phyloP scores from a whole-genome alignment of 345 rosid species.

The Physaria fendleri region DNA sequence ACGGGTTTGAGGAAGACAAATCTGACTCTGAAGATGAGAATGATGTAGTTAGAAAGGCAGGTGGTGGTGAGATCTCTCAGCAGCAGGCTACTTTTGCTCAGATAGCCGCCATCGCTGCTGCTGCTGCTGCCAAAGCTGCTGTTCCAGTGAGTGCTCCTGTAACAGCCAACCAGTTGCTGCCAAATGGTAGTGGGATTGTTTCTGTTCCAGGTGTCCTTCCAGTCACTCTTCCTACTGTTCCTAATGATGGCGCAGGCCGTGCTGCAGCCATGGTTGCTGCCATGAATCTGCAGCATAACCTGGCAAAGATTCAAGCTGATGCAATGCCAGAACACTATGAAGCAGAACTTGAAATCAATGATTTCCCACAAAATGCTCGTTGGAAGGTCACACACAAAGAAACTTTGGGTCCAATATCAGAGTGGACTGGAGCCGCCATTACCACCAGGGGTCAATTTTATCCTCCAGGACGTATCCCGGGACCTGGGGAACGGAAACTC shows the following conservation, averaged over 20 bases:
- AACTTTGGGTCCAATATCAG: conserved; percentile 93
- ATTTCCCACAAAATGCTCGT: conserved; percentile 95
- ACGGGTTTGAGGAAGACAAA: conserved; percentile 95
- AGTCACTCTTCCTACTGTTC: conserved; percentile 36
- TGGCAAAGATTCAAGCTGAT: conserved; percentile 93
- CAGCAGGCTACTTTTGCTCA: conserved; percentile 78
- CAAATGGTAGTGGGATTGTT: conserved; percentile 39
- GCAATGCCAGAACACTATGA: conserved; percentile 96
- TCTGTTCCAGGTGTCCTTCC: conserved; percentile 42
- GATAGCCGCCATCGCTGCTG: conserved; percentile 62
- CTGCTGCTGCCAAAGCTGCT: conserved; percentile 53
- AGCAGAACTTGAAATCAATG: conserved; percentile 94
- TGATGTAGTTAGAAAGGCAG: conserved; percentile 84
- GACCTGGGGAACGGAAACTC: conserved; percentile 84
- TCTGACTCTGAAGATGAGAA: conserved; percentile 95
- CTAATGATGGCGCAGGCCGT: conserved; percentile 70
- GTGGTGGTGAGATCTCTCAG: conserved; percentile 64
- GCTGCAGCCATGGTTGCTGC: conserved; percentile 94
- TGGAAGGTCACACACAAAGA: conserved; percentile 99
- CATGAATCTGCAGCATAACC: conserved; percentile 73
- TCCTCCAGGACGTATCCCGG: conserved; percentile 58
- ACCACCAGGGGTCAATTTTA: conserved; percentile 85
- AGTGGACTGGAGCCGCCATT: conserved; percentile 95
- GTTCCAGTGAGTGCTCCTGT: conserved; percentile 32
- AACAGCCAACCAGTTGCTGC: conserved; percentile 36